Base-by-base conservation (phyloP, 2,329 filamentous ascomycete species). In the Cercospora citrullina region DNA sequence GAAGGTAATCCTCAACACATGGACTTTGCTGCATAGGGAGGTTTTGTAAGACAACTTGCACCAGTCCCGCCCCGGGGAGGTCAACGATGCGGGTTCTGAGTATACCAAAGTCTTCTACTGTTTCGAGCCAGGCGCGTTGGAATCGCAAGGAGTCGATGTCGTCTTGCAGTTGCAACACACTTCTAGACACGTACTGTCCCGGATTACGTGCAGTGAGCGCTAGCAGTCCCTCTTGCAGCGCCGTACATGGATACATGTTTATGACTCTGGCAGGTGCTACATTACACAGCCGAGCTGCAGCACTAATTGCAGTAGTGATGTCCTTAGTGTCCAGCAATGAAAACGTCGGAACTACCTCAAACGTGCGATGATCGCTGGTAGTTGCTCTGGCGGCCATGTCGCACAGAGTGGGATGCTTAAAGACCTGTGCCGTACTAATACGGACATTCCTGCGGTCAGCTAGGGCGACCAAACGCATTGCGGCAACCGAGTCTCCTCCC, bases 161-260 rank as follows among this genome's bases (percentile, higher is more conserved):
- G 10, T 30, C 18, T 26, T 60, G 39, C n/a, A 70, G 39, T 16
- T 61, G 21, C 6, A 66, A 39, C 12, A 68, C 63, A 31, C 51
- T 65, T 30, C 84, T 84, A 1, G 84, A 83, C 1, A 87, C 81
- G 53, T 87, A 88, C 0, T 84, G 82, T 33, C 84, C 84, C 33
- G 80, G 80, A 26, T 82, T 79, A 72, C 84, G 85, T 63, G 81
- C 80, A 4, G 85, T 84, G 6, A 87, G 74, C 0, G 85, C 84
- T 78, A 87, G 83, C 1, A 87, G 51, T 4, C 63, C 64, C 26
- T 72, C 74, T 48, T 71, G 69, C 26, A 68, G 14, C 5, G 68
- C n/a, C 4, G 68, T 69, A 33, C 42, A 64, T 1, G 85, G 85
- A 64, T 86, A 87, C 0, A 85, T 75, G 67, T 88, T 85, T 60